Evolutionary conservation across 345 rosid genomes (phyloP), one percentile per base, ranked within the genome.

Genomic region (Microcos paniculata): DNA sequence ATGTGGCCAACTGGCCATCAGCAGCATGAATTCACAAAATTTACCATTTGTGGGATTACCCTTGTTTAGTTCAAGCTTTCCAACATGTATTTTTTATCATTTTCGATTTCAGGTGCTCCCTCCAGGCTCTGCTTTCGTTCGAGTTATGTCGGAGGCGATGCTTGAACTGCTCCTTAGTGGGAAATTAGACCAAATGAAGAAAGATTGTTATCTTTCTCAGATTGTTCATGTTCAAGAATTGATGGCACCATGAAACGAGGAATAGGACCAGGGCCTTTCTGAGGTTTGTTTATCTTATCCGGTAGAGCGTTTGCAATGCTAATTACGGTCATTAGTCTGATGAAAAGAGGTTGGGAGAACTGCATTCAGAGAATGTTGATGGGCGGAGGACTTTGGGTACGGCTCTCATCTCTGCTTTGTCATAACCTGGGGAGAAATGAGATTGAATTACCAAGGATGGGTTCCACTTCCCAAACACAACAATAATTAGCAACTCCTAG

Each of bases 251-350:
- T 19, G 33, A 69, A 10, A 42, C 28, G 64, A 69, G 11, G 74
- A 12, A 28, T 74, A 59, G 78, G 81, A 15, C 21, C 74, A 1
- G 26, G 48, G 31, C 51, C 81, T 0, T 74, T 79, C 42, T 43
- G 30, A n/a, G 64, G 74, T 21, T 68, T 74, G 15, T 79, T 79
- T 30, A 68, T 68, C 12, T 48, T 74, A 16, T 58, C 78, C 48
- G 69, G 70, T 18, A 15, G 46, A 30, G 62, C 30, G 28, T 79
- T 79, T 40, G 78, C 74, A 58, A 38, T 74, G 30, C 19, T 79
- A 0, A 31, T 74, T 51, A 24, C 57, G 0, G 51, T 45, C 4
- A n/a, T 74, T 74, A 31, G 73, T 11, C 31, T n/a, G n/a, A 43
- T 66, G n/a, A 16, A n/a, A 61, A 59, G 30, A 12, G 70, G 35